Base-by-base conservation (phyloP, 2,329 filamentous ascomycete species). In the Zopfia rhizophila region DNA sequence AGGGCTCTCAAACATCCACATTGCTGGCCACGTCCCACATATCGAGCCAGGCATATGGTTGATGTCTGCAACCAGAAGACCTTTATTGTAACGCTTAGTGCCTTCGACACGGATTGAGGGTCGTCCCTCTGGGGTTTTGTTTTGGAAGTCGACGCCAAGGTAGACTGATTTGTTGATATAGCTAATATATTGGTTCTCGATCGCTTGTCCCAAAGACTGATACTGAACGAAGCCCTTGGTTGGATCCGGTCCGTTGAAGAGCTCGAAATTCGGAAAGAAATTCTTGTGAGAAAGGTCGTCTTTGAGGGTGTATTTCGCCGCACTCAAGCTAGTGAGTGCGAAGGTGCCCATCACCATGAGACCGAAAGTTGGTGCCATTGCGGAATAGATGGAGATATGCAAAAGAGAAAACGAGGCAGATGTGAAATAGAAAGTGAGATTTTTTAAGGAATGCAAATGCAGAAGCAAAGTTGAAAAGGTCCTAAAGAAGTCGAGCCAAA, bases 81-180 rank as follows among this genome's bases (percentile, higher is more conserved):
- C 68, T 1, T 61, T 41, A 36, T 65, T 69, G 48, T 53, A 72
- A 1, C 39, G 55, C 24, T 61, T 61, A 6, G 58, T 70, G 52
- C 61, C 62, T 37, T 65, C 61, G 11, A 68, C 37, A 8, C 70
- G 63, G 3, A 72, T 57, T 10, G 58, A 61, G 3, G 61, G 52
- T 7, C 68, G 62, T 2, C 68, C 68, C 7, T 46, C 38, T 4
- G 61, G 40, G 10, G 58, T 52, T 2, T 60, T 56, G 39, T 48
- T 70, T 8, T 53, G 72, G 40, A 56, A 58, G 52, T 80, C 77
- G 14, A 76, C 75, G 37, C 76, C 76, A 5, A 81, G 38, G 40
- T 54, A 70, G 43, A 65, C 38, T 21, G 56, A 60, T 11, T 49
- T n/a, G 8, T 51, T 56, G 5, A 63, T 45, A 31, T 59, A 57